Conservation (phyloP, 176 grass and related monocot species). For the Triticum urartu region DNA sequence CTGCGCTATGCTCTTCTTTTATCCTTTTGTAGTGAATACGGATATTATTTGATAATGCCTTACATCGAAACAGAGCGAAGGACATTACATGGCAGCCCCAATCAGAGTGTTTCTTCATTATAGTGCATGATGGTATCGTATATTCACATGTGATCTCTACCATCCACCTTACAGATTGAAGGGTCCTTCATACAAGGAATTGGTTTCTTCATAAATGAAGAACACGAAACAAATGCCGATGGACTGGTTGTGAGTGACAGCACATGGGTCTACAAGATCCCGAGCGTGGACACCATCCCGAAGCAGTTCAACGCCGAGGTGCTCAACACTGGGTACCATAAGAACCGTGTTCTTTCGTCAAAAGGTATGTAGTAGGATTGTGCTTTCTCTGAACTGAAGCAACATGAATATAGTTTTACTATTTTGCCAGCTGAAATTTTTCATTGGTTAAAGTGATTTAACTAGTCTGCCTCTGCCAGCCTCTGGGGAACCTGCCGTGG, state of each 20-base stretch:
- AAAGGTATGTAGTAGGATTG: too few relatives aligned
- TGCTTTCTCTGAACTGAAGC: too few relatives aligned
- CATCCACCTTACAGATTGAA: constrained; percentile 33
- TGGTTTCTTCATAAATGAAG: constrained; percentile 65
- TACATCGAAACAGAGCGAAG: not conserved
- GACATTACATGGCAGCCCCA: not conserved
- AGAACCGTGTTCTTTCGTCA: constrained; percentile 70
- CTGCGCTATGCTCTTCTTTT: not conserved
- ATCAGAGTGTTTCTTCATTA: not conserved
- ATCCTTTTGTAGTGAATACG: not conserved
- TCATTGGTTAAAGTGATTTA: not conserved
- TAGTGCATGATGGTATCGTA: not conserved
- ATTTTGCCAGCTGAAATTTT: too few relatives aligned
- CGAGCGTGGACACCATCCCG: constrained; percentile 58
- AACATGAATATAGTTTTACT: not conserved
- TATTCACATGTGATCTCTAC: not conserved
- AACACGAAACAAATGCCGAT: constrained; percentile 41
- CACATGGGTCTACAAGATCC: constrained; percentile 75
- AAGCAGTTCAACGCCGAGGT: constrained; percentile 66
- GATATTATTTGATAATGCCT: not conserved
- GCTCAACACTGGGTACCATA: constrained; percentile 52
- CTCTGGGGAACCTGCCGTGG: constrained; percentile 67
- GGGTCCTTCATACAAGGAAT: constrained; percentile 67
- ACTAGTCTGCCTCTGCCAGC: constrained; percentile 33
- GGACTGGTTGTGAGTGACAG: constrained; percentile 49